These are phyloP conservation scores for Candida albicans DNA, from an alignment of 1,139 yeast species.

Conservation along the genomic window DNA sequence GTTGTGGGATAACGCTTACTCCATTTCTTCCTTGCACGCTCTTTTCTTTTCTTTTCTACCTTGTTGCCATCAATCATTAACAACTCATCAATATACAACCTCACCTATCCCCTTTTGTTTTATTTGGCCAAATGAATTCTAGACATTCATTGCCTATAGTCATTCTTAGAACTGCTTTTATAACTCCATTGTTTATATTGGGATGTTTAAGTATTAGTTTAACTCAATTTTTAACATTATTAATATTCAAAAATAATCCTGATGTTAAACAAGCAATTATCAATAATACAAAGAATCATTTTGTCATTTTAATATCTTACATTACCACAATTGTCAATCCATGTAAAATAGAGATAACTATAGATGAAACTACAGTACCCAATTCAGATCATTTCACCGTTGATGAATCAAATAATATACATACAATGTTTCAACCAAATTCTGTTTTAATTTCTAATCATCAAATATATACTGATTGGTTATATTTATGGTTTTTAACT, in stretches of 20 bases:
- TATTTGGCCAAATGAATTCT: conserved; percentile 8
- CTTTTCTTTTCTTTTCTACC: too few relatives aligned
- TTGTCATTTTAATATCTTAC: conserved; percentile 47
- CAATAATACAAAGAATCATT: conserved; percentile 50
- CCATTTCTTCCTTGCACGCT: too few relatives aligned
- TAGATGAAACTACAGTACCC: conserved; percentile 29
- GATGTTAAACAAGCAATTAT: conserved; percentile 36
- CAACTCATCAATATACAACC: neutral
- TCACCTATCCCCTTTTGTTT: neutral
- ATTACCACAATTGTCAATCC: conserved; percentile 45
- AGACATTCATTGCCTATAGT: conserved; percentile 21
- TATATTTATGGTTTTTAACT: conserved; percentile 84
- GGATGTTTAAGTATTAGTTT: conserved; percentile 47
- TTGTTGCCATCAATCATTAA: neutral
- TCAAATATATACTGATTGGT: conserved; percentile 95
- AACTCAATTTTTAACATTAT: conserved; percentile 41
- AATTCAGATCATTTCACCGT: conserved; percentile 19
- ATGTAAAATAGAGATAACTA: conserved; percentile 41
- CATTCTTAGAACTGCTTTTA: conserved; percentile 29
- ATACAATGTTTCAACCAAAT: conserved; percentile 41
- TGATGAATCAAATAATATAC: conserved; percentile 26
- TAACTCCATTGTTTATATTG: conserved; percentile 36
- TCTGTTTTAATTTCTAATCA: conserved; percentile 79
- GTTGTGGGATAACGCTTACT: too few relatives aligned
- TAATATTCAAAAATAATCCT: conserved; percentile 25